Percentiles rank a stretch among this genome's conserved stretches.
These are phyloP conservation scores for Phytophthora parvispora DNA, from an alignment of 352 stramenopile genomes.

Conservation along the genomic window DNA sequence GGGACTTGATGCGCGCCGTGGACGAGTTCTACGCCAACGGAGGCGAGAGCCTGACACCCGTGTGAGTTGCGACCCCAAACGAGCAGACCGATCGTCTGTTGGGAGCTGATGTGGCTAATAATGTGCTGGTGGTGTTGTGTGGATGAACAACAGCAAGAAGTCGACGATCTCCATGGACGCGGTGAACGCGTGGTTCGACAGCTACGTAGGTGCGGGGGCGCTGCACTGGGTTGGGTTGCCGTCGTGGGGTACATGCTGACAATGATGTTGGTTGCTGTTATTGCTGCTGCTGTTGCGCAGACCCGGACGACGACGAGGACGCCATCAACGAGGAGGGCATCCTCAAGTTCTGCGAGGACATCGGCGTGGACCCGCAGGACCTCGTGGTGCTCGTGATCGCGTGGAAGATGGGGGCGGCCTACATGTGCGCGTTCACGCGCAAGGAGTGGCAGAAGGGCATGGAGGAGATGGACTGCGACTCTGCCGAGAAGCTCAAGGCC, in stretches of 20 bases:
- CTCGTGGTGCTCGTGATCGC: constrained; percentile 86
- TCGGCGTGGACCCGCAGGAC: constrained; percentile 81
- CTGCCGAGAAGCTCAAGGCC: constrained; percentile 60
- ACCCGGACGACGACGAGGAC: constrained; percentile 68
- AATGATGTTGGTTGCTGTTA: not conserved
- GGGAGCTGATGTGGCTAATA: not conserved
- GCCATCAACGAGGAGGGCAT: constrained; percentile 81
- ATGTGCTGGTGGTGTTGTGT: not conserved
- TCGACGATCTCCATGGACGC: constrained; percentile 49
- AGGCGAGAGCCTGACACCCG: constrained; percentile 41
- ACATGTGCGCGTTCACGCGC: constrained; percentile 89
- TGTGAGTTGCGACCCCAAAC: constrained; percentile 19
- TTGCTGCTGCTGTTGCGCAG: constrained; percentile 17
- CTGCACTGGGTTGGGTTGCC: not conserved
- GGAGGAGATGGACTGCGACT: constrained; percentile 83
- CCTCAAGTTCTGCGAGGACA: constrained; percentile 85
- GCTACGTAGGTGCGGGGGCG: constrained; percentile 50
- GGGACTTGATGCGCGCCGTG: constrained; percentile 81
- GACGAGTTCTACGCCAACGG: constrained; percentile 84
- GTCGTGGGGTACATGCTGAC: no score
- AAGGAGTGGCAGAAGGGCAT: constrained; percentile 89
- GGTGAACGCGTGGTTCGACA: constrained; percentile 76
- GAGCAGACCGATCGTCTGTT: not conserved
- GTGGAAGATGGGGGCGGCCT: constrained; percentile 89
- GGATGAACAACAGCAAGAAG: constrained; percentile 24